phyloP scores from a whole-genome alignment of 176 grass and related monocot species.

The Musa itinerans region DNA sequence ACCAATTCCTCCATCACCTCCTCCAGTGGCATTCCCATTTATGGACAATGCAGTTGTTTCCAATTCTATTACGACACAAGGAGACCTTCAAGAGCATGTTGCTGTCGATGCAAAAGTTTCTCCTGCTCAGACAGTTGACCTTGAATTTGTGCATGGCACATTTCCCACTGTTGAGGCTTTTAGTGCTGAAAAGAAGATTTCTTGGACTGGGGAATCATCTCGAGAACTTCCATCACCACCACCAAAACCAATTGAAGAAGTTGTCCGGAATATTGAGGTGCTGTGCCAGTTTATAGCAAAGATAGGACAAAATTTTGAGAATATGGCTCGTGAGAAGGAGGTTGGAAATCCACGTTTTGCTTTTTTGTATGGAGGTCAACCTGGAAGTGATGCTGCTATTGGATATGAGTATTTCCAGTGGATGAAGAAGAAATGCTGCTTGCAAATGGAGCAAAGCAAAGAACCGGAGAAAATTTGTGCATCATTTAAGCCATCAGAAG shows the following conservation, averaged over 20 bases:
- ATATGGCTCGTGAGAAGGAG: slow-evolving; percentile 8
- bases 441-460: neutral
- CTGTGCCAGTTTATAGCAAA: slow-evolving; percentile 2
- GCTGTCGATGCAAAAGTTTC: neutral
- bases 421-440: slow-evolving; percentile 13
- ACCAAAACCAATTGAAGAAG: slow-evolving; percentile 23
- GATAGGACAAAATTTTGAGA: slow-evolving; percentile 14
- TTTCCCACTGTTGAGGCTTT: neutral
- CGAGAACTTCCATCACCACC: neutral
- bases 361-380: slow-evolving; percentile 20
- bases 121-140: neutral
- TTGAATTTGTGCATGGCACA: neutral
- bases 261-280: slow-evolving; percentile 9
- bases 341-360: slow-evolving; percentile 2
- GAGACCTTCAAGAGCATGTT: neutral
- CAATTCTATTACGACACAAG: neutral
- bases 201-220: neutral
- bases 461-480: neutral
- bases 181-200: neutral
- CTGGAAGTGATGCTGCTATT: slow-evolving; percentile 18
- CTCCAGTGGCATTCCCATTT: neutral
- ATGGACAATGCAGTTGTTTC: neutral
- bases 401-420: slow-evolving; percentile 25
- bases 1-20: slow-evolving; percentile 10
- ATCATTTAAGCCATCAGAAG: slow-evolving; percentile 16